Base-by-base conservation (phyloP, 2,329 filamentous ascomycete species). In the Hypomyces rosellus region DNA sequence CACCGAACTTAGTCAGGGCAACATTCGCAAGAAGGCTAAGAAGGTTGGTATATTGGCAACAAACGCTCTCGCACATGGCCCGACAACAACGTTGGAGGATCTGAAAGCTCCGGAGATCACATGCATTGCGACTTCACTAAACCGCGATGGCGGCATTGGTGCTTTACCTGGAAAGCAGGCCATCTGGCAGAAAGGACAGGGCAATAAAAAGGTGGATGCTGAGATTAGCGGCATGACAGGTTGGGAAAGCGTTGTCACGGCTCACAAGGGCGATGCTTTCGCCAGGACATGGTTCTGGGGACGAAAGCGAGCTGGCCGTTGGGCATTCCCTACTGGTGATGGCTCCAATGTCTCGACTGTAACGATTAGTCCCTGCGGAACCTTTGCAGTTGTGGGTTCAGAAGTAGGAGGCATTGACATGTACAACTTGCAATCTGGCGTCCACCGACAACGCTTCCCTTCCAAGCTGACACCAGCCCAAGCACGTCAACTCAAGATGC, bases 261-360 rank as follows among this genome's bases (percentile, higher is more conserved):
- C 90, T 9, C 95, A 99, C 65, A 85, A 85, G 62, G 82, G 86
- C 46, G 92, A 97, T 62, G 79, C 84, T 41, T 88, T 81, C 63
- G 93, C 90, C 15, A 82, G 93, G 48, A 97, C 93, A 1, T 99
- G 93, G 93, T 96, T 96, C 70, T 97, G 93, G 91, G 93, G 92
- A 5, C 85, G 89, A 50, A 96, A 95, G 69, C 84, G 86, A 60
- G 91, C 93, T 45, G 93, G 93, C 11, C 80, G 93, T 55, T 99
- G 93, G 93, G 86, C 88, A 1, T 89, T 99, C 59, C 84, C 88
- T 57, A 96, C 91, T 1, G 81, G 86, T 38, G 93, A 99, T 68
- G 81, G 81, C 15, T 80, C 82, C n/a, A 81, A 89, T 61, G 92
- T 96, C 52, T 81, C 86, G 56, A 92, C 88, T 48, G 89, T 99